Percentiles rank a stretch among this genome's conserved stretches.
These are phyloP conservation scores for Schizophyllum amplum DNA, from an alignment of 1,284 basidiomycete species.

Conservation along the genomic window DNA sequence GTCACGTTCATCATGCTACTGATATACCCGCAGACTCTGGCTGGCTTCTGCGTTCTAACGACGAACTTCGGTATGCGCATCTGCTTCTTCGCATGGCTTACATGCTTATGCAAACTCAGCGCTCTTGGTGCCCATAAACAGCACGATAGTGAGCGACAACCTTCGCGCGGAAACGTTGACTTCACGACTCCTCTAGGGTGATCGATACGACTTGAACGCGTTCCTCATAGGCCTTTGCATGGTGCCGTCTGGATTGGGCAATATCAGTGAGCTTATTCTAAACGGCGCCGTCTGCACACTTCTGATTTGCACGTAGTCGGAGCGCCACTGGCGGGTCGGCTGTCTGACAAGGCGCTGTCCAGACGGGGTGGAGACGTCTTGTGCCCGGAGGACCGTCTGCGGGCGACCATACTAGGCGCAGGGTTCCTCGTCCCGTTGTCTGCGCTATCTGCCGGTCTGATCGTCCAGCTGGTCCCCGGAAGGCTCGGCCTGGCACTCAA, in stretches of 20 bases:
- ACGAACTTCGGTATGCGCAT: slow-evolving; percentile 32
- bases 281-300: not conserved
- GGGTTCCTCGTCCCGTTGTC: slow-evolving; percentile 27
- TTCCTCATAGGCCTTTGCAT: slow-evolving; percentile 55
- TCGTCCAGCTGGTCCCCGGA: slow-evolving; percentile 15
- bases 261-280: slow-evolving; percentile 35
- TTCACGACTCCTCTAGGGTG: slow-evolving; percentile 28
- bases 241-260: slow-evolving; percentile 52
- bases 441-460: slow-evolving; percentile 16
- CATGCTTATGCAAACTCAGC: slow-evolving; percentile 16
- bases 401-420: slow-evolving; percentile 25
- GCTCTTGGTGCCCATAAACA: slow-evolving; percentile 31
- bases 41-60: slow-evolving; percentile 27
- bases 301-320: slow-evolving; percentile 19
- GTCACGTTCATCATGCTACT: no score
- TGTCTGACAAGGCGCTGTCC: slow-evolving; percentile 29
- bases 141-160: slow-evolving; percentile 26
- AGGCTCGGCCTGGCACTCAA: slow-evolving; percentile 17
- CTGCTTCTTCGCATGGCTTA: not conserved
- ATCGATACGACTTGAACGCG: slow-evolving; percentile 53
- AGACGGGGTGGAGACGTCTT: slow-evolving; percentile 28
- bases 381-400: slow-evolving; percentile 36
- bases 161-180: not conserved
- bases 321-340: slow-evolving; percentile 29
- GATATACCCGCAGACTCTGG: slow-evolving; percentile 23